A percentile compares a stretch with the other conserved stretches of the same genome.
These are phyloP conservation scores for Letharia columbiana DNA, from an alignment of 495 filamentous ascomycete genomes.

Conservation along the genomic window DNA sequence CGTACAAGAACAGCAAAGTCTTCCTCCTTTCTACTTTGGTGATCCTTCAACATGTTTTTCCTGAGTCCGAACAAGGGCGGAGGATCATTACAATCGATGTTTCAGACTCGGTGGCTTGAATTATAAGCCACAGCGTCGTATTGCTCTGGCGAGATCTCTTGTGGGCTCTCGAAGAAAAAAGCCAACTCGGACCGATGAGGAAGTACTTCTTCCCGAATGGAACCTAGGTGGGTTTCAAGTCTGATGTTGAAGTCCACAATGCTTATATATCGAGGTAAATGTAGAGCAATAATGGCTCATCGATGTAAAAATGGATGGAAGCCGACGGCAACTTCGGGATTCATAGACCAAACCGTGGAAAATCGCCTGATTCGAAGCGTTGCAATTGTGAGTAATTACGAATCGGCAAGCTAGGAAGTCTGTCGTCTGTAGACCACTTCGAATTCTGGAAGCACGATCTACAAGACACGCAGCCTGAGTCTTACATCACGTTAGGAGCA, in stretches of 20 bases:
- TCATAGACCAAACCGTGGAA: background rate
- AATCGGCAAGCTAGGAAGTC: background rate
- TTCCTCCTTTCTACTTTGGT: background rate
- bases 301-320: background rate
- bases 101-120: background rate
- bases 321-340: background rate
- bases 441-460: background rate
- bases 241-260: background rate
- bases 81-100: background rate
- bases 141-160: background rate
- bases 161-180: background rate
- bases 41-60: background rate
- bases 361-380: background rate
- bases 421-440: background rate
- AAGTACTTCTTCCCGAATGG: too few species aligned
- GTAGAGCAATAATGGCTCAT: background rate
- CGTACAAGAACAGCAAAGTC: background rate
- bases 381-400: background rate
- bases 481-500: background rate
- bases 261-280: background rate
- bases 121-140: background rate
- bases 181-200: too few species aligned
- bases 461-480: background rate
- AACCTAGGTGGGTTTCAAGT: too few species aligned
- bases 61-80: background rate